Conservation (phyloP, 208 protist genomes). For the Trypanosoma boissoni region DNA sequence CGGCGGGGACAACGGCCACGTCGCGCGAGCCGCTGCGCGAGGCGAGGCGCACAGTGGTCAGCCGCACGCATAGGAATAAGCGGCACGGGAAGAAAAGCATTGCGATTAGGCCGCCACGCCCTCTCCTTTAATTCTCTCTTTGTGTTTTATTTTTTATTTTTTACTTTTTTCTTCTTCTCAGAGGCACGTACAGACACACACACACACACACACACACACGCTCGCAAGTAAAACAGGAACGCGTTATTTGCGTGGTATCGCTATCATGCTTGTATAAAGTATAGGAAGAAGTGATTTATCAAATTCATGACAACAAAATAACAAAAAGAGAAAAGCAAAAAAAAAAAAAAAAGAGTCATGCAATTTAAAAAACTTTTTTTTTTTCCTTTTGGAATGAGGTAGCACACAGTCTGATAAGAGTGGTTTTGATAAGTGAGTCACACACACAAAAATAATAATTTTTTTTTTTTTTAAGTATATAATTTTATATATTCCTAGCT, state of each 20-base stretch:
- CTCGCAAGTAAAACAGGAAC: too few species aligned
- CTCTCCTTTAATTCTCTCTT: neutral
- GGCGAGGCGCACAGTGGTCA: too few species aligned
- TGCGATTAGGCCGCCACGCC: neutral
- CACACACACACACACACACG: too few species aligned
- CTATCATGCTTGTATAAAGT: too few species aligned
- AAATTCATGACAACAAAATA: conserved; percentile 5
- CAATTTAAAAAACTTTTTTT: neutral
- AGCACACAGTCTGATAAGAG: neutral
- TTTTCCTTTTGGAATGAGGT: conserved; percentile 10
- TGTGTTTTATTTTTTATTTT: conserved; percentile 1
- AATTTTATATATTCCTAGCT: too few species aligned
- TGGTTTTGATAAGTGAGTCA: neutral
- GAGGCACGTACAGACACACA: too few species aligned
- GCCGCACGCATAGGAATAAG: too few species aligned
- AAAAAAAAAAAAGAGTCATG: conserved; percentile 1
- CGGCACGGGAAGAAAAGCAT: neutral
- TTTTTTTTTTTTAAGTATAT: too few species aligned
- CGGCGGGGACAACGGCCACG: too few species aligned
- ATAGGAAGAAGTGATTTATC: neutral
- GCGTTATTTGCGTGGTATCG: too few species aligned
- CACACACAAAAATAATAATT: conserved; percentile 3
- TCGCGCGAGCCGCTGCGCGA: too few species aligned
- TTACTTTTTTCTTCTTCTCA: neutral
- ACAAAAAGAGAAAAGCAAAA: neutral